Base-by-base conservation (phyloP, 441 rosid species). In the Croton laevigatus region DNA sequence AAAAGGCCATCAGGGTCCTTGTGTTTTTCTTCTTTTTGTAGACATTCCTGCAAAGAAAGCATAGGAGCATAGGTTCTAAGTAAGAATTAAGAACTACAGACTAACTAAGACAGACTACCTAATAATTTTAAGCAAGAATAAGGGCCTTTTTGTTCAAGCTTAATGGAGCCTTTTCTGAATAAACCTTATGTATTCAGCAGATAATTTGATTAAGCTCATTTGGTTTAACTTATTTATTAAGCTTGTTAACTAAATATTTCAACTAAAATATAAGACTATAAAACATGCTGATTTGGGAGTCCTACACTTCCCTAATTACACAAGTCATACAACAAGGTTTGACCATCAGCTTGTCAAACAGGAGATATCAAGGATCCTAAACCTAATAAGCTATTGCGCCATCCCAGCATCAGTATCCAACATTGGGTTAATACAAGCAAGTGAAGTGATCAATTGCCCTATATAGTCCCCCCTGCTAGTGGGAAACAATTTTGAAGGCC, bases 31-130 rank as follows among this genome's bases (percentile, higher is more conserved):
- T 53, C 49, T 48, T 60, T 19, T 40, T 70, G 27, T 32, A 34
- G 3, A 52, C 49, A 57, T 55, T 70, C 68, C 76, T 59, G 71
- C 80, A 69, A 11, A 65, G 38, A n/a, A 53, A 48, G 61, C 32
- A 12, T 45, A 19, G 53, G 38, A 59, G 27, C 46, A 42, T 23
- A 13, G 69, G 53, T 49, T 54, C 61, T 13, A n/a, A 66, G 23
- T 37, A 46, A 46, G 52, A 54, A 10, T 0, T 52, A 23, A 49
- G 22, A 65, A 20, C 58, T 12, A 9, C 19, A 13, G 32, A 53
- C 69, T 16, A 38, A 53, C 20, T 52, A 70, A 32, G 34, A 19
- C 57, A 14, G 11, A 66, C 44, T 37, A 27, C 45, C 38, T 17
- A 13, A 59, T 46, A 65, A 23, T 20, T 65, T 72, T 34, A 19